A percentile compares a stretch with the other conserved stretches of the same genome.
These are phyloP conservation scores for Raffaelea arxii DNA, from an alignment of 2,329 filamentous ascomycete species.

Conservation along the genomic window DNA sequence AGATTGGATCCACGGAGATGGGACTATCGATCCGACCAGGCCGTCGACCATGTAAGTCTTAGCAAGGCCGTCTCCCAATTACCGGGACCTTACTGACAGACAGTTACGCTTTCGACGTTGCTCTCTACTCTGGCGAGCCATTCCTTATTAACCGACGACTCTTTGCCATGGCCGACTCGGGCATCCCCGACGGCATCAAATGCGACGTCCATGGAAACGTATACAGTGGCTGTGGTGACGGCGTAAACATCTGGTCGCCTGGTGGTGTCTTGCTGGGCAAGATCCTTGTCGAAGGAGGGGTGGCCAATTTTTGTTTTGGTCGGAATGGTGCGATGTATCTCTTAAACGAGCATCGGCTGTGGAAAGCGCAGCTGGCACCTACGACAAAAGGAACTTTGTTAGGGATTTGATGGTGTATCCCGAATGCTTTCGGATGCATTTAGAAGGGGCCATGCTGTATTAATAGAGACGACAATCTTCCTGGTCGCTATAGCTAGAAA, in stretches of 20 bases:
- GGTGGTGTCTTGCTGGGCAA: constrained; percentile 33
- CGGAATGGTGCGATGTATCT: no score
- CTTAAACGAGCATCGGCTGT: no score
- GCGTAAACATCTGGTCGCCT: constrained; percentile 36
- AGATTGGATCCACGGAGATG: constrained; percentile 20
- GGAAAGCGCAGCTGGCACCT: no score
- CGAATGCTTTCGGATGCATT: no score
- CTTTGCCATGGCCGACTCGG: constrained; percentile 38
- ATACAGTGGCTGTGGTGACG: constrained; percentile 36
- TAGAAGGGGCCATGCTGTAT: no score
- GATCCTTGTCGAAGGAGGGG: constrained; percentile 27
- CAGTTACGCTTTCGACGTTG: constrained; percentile 40
- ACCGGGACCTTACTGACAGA: constrained; percentile 10
- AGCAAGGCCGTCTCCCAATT: background rate
- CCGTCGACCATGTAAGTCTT: constrained; percentile 7
- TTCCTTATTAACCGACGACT: constrained; percentile 38
- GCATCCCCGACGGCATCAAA: constrained; percentile 32
- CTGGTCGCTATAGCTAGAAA: no score
- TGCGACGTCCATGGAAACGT: constrained; percentile 34
- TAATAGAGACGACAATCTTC: no score
- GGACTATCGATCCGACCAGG: constrained; percentile 18
- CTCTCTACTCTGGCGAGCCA: constrained; percentile 21
- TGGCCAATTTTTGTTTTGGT: constrained; percentile 38
- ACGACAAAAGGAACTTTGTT: no score
- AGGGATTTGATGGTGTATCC: no score